phyloP scores from a whole-genome alignment of 164 flowering plant genomes.

The Stephania yunnanensis region DNA sequence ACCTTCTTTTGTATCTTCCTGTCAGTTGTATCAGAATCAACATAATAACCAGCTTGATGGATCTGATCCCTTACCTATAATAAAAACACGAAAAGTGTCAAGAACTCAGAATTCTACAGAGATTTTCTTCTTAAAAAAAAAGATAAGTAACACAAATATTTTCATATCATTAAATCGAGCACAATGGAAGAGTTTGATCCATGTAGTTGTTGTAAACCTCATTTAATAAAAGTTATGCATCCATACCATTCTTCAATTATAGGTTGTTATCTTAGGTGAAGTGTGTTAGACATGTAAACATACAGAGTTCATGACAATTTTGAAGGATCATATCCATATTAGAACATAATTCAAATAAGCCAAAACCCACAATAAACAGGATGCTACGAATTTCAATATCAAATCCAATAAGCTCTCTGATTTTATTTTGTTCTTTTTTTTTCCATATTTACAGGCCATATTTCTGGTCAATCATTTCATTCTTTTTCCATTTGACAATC shows the following conservation, averaged over 20 bases:
- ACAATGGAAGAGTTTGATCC: no score
- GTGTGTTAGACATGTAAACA: background rate
- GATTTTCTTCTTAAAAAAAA: background rate
- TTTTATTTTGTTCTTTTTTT: background rate
- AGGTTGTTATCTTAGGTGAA: background rate
- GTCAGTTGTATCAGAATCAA: slow-evolving; percentile 75
- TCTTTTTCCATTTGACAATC: background rate
- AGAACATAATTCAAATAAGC: background rate
- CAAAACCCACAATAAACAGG: background rate
- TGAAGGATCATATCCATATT: background rate
- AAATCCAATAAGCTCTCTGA: no score
- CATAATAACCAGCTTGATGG: slow-evolving; percentile 71
- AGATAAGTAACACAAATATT: background rate
- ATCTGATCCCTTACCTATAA: slow-evolving; percentile 62
- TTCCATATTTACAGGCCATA: background rate
- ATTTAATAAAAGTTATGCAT: background rate
- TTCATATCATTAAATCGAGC: background rate
- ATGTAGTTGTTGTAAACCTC: background rate
- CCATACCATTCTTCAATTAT: background rate
- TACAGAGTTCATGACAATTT: background rate
- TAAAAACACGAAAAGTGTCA: background rate
- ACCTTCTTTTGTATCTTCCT: slow-evolving; percentile 93
- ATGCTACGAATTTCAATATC: background rate
- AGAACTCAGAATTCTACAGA: background rate
- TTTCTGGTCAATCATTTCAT: background rate